phyloP scores from a whole-genome alignment of 345 rosid species.

The Brassica nigra region DNA sequence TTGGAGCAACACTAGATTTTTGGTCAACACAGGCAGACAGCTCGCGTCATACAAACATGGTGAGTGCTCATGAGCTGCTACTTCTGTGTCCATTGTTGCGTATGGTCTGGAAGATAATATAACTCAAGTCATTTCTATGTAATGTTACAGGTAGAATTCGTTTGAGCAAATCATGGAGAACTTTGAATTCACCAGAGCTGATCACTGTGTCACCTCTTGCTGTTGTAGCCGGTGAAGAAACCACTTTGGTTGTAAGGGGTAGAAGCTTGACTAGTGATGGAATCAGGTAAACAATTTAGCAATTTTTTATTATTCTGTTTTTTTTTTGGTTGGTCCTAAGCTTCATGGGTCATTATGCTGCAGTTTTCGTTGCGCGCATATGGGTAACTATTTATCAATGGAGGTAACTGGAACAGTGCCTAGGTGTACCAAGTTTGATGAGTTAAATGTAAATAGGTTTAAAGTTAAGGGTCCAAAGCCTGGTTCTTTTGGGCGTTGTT shows the following conservation, averaged over 20 bases:
- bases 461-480: slow-evolving; percentile 44
- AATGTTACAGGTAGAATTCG: slow-evolving; percentile 62
- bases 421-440: slow-evolving; percentile 49
- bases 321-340: slow-evolving; percentile 11
- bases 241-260: slow-evolving; percentile 64
- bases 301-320: neutral
- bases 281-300: slow-evolving; percentile 50
- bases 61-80: slow-evolving; percentile 36
- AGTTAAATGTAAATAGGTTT: slow-evolving; percentile 51
- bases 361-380: slow-evolving; percentile 63
- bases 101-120: neutral
- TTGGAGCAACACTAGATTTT: slow-evolving; percentile 78
- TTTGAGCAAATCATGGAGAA: slow-evolving; percentile 66
- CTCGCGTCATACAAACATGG: slow-evolving; percentile 72
- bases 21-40: slow-evolving; percentile 61
- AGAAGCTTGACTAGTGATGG: slow-evolving; percentile 65
- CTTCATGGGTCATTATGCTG: slow-evolving; percentile 19
- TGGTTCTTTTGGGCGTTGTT: slow-evolving; percentile 64
- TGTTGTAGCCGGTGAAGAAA: slow-evolving; percentile 67
- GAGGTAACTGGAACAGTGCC: slow-evolving; percentile 44
- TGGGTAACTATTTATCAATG: slow-evolving; percentile 63
- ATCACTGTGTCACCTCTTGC: slow-evolving; percentile 74
- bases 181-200: slow-evolving; percentile 74
- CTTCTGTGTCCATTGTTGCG: neutral
- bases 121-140: neutral